phyloP scores from a whole-genome alignment of 1,284 basidiomycete genomes.

The Boletus mariae region DNA sequence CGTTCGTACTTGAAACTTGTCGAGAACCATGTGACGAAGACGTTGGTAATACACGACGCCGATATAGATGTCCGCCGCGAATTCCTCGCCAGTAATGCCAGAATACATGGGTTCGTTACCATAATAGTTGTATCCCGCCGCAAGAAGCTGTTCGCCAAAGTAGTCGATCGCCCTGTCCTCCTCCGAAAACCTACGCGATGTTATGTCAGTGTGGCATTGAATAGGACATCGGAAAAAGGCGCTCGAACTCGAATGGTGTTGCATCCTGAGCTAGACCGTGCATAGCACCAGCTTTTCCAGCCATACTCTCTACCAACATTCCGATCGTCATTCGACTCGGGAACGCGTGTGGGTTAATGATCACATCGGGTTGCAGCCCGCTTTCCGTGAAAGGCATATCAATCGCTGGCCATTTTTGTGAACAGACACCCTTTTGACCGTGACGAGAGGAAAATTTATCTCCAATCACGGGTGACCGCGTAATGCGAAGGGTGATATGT shows the following conservation, averaged over 20 bases:
- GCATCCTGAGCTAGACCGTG: conserved; percentile 98
- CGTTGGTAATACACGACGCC: conserved; percentile 99
- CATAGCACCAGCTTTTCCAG: conserved; percentile 97
- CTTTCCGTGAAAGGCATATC: conserved; percentile 99
- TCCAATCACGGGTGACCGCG: conserved; percentile 95
- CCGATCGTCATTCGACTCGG: conserved; percentile 99
- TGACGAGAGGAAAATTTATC: conserved; percentile 99
- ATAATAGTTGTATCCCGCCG: conserved; percentile 97
- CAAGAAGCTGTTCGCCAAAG: conserved; percentile 93
- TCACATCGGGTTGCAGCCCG: conserved; percentile 98
- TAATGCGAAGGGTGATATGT: conserved; percentile 91
- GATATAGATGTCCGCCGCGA: conserved; percentile 97
- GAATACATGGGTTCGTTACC: conserved; percentile 99
- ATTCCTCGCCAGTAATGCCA: conserved; percentile 97
- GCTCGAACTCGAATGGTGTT: conserved; percentile 88
- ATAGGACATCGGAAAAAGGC: conserved; percentile 1
- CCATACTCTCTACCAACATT: conserved; percentile 99
- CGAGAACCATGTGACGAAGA: conserved; percentile 98
- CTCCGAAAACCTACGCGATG: conserved; percentile 77
- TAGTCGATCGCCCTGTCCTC: conserved; percentile 94
- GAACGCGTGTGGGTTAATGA: conserved; percentile 99
- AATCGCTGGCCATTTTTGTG: conserved; percentile 96
- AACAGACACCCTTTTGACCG: conserved; percentile 99
- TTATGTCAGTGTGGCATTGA: conserved; percentile 12
- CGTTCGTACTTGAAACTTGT: conserved; percentile 99